Conservation (phyloP, 176 grass and related monocot species). For the Oryza glaberrima region DNA sequence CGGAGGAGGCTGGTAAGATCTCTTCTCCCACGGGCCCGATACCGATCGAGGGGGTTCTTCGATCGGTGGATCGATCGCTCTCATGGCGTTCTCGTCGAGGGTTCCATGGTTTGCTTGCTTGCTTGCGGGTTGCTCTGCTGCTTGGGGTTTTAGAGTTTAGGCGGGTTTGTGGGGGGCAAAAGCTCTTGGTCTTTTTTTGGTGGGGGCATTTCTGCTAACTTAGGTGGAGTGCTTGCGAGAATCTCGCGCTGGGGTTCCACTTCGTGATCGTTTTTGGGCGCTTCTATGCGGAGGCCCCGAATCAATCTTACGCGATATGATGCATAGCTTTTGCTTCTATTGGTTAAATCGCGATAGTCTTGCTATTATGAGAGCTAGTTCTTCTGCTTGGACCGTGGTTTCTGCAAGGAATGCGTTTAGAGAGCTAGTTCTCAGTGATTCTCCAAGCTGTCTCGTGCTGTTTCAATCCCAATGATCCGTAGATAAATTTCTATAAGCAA, state of each 20-base stretch:
- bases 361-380: neutral
- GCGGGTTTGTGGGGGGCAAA: neutral
- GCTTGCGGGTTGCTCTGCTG: neutral
- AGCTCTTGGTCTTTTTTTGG: neutral
- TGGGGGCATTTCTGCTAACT: neutral
- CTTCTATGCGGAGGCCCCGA: neutral
- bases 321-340: neutral
- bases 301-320: neutral
- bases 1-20: constrained; percentile 78
- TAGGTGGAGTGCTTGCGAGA: neutral
- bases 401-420: neutral
- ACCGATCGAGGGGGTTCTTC: neutral
- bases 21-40: neutral
- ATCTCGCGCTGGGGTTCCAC: constrained; percentile 11
- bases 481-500: neutral
- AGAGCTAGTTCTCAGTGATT: neutral
- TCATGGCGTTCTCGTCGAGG: neutral
- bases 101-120: neutral
- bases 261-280: neutral
- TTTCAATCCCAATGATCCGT: neutral
- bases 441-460: neutral
- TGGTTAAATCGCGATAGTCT: neutral
- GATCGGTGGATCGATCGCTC: neutral
- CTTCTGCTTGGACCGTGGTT: neutral
- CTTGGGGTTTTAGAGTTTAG: constrained; percentile 31